Conservation (phyloP, 2,329 filamentous ascomycete genomes). For the Ilyonectria mors-panacis region DNA sequence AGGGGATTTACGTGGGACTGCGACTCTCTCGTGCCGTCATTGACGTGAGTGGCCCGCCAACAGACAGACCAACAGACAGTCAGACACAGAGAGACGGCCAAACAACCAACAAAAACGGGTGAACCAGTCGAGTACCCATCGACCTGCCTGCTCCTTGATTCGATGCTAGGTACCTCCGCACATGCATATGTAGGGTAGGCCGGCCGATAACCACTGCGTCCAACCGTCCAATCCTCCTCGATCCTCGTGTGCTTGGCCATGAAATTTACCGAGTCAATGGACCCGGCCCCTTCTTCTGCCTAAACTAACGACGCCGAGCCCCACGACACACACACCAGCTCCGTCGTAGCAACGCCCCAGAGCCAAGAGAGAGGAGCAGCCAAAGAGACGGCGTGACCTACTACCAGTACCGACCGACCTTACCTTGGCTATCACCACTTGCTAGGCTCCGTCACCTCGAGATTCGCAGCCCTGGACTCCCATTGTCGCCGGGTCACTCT, state of each 20-base stretch:
- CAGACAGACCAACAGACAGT: not conserved
- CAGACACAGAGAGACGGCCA: not conserved
- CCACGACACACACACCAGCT: slow-evolving; percentile 39
- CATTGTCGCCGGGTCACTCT: slow-evolving; percentile 21
- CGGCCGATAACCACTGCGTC: slow-evolving; percentile 44
- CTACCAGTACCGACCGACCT: not conserved
- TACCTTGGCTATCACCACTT: not conserved
- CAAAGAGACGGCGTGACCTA: slow-evolving; percentile 22
- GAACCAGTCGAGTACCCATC: not conserved
- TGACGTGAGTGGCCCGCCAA: slow-evolving; percentile 21
- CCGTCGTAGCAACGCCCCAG: slow-evolving; percentile 17
- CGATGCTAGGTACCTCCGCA: not conserved
- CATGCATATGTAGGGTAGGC: slow-evolving; percentile 19
- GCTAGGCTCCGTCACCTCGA: not conserved
- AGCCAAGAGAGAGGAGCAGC: slow-evolving; percentile 12
- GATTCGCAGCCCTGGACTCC: slow-evolving; percentile 9
- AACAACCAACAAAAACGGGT: not conserved
- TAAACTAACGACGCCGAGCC: slow-evolving; percentile 42
- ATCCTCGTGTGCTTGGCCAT: slow-evolving; percentile 27
- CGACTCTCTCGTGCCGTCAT: not conserved
- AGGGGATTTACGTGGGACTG: slow-evolving; percentile 1
- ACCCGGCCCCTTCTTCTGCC: slow-evolving; percentile 46
- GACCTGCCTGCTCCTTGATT: not conserved
- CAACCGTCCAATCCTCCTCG: slow-evolving; percentile 41
- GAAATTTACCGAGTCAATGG: slow-evolving; percentile 46